A percentile compares a stretch with the other conserved stretches of the same genome.
These are phyloP conservation scores for Termitomyces sp. DNA, from an alignment of 768 basidiomycete species.

Conservation along the genomic window DNA sequence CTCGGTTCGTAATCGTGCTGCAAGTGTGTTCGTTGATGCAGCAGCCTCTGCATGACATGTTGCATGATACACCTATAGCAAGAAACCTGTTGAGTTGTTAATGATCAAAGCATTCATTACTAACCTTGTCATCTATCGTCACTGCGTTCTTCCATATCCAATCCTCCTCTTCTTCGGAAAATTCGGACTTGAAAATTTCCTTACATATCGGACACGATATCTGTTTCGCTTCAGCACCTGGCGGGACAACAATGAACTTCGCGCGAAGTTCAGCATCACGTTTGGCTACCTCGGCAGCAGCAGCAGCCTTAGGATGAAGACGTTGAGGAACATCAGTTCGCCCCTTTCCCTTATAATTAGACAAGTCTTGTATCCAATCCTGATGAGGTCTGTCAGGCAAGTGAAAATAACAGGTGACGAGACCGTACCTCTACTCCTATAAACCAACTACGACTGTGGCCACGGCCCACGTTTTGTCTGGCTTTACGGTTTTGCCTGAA, in stretches of 20 bases:
- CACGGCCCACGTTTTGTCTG: slow-evolving; percentile 71
- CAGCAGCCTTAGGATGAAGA: slow-evolving; percentile 49
- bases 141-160: slow-evolving; percentile 97
- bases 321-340: slow-evolving; percentile 47
- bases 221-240: slow-evolving; percentile 78
- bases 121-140: slow-evolving; percentile 74
- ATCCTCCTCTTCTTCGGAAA: slow-evolving; percentile 92
- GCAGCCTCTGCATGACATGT: slow-evolving; percentile 87
- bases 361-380: slow-evolving; percentile 84
- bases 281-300: slow-evolving; percentile 61
- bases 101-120: slow-evolving; percentile 17
- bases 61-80: slow-evolving; percentile 79
- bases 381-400: slow-evolving; percentile 22
- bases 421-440: slow-evolving; percentile 68
- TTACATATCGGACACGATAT: slow-evolving; percentile 96
- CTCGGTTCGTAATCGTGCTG: slow-evolving; percentile 63
- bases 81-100: background rate
- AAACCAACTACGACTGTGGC: slow-evolving; percentile 90
- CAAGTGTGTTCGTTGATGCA: slow-evolving; percentile 57
- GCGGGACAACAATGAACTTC: slow-evolving; percentile 84
- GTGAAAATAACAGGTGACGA: slow-evolving; percentile 7
- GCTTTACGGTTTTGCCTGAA: slow-evolving; percentile 89
- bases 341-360: slow-evolving; percentile 66
- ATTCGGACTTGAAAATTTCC: slow-evolving; percentile 87
- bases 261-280: slow-evolving; percentile 71